Percentiles rank a stretch among this genome's conserved stretches.
Conservation (phyloP, 257 asterid genomes). For the Nicotiana obtusifolia region DNA sequence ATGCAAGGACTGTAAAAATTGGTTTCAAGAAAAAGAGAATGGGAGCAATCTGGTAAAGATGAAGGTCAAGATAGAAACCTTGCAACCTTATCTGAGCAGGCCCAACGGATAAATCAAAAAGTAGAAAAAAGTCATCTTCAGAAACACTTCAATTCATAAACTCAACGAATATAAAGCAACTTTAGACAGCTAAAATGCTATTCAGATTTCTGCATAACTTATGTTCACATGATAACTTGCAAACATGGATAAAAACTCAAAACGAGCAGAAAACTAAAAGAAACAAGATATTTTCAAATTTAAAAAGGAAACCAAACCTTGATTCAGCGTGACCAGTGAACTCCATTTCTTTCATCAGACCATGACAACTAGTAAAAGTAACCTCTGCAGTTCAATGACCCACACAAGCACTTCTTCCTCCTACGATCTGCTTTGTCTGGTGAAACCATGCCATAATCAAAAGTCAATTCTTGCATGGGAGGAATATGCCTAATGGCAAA, state of each 20-base stretch:
- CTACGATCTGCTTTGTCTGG: conserved; percentile 45
- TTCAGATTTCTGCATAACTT: no score
- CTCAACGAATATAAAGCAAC: no score
- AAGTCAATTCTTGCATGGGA: conserved; percentile 88
- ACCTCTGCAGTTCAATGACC: conserved; percentile 69
- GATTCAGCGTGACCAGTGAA: background rate
- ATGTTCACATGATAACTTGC: no score
- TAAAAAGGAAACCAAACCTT: background rate
- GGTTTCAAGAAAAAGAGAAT: background rate
- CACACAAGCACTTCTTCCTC: conserved; percentile 76
- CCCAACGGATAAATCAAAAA: background rate
- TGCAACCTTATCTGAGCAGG: background rate
- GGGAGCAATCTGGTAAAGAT: background rate
- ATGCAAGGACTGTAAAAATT: background rate
- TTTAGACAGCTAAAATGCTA: no score
- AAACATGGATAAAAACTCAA: no score
- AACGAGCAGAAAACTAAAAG: background rate
- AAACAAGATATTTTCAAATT: background rate
- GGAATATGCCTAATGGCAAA: conserved; percentile 82
- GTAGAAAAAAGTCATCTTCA: background rate
- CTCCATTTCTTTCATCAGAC: background rate
- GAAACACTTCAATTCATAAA: no score
- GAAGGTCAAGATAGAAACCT: background rate
- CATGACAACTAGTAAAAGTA: conserved; percentile 43
- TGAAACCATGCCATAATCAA: conserved; percentile 67